Evolutionary conservation across 805 yeast genomes (phyloP).

Genomic region (Zygotorulaspora chibaensis): DNA sequence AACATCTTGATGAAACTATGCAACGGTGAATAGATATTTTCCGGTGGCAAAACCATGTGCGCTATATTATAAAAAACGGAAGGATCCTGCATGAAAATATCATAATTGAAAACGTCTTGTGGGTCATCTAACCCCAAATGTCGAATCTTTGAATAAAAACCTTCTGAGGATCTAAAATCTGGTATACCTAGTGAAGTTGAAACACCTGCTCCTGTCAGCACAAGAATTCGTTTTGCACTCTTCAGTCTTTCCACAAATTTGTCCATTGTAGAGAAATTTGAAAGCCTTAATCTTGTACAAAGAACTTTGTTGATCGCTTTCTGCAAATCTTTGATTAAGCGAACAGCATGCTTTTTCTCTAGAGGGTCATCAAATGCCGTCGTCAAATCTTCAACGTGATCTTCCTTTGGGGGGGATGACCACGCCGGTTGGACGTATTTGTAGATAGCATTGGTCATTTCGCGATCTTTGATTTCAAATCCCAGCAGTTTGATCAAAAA

Average conservation of each 20-base stretch:
- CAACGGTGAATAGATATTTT: constrained; percentile 60
- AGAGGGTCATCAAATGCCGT: constrained; percentile 34
- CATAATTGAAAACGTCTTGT: constrained; percentile 80
- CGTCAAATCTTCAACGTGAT: constrained; percentile 13
- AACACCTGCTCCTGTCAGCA: constrained; percentile 90
- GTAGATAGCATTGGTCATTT: constrained; percentile 33
- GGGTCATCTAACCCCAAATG: constrained; percentile 77
- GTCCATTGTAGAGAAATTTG: constrained; percentile 52
- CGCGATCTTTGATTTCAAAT: constrained; percentile 40
- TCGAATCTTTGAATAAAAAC: constrained; percentile 68
- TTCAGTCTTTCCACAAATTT: constrained; percentile 51
- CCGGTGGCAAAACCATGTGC: constrained; percentile 76
- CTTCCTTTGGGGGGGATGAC: constrained; percentile 13
- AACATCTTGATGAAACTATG: constrained; percentile 74
- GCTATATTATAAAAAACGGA: constrained; percentile 82
- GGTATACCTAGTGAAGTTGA: constrained; percentile 89
- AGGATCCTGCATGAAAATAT: constrained; percentile 71
- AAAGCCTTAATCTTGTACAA: constrained; percentile 51
- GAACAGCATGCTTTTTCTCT: constrained; percentile 44
- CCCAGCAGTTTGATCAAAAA: constrained; percentile 62
- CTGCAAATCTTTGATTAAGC: constrained; percentile 50
- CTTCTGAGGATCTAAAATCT: constrained; percentile 85
- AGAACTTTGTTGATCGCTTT: constrained; percentile 62
- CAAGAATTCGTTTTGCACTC: constrained; percentile 58
- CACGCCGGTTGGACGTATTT: constrained; percentile 24